Percentiles rank a stretch among this genome's conserved stretches.
Conservation (phyloP, 768 basidiomycete species). For the Boletus reticuloceps region DNA sequence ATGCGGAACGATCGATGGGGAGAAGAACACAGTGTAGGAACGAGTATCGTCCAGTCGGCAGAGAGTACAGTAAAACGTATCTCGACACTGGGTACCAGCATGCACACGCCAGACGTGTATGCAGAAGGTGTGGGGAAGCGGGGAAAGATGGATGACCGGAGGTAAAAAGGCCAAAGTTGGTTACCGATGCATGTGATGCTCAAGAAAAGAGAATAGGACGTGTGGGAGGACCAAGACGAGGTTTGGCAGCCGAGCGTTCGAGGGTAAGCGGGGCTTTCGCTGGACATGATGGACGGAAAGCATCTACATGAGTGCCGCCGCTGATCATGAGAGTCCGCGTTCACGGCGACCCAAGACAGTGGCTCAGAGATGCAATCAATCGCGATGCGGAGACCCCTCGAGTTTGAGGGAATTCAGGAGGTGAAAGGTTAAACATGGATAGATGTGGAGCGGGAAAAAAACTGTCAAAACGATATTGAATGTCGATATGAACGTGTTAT, state of each 20-base stretch:
- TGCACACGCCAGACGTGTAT: background rate
- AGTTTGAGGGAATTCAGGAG: background rate
- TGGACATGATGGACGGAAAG: background rate
- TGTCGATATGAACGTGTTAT: conserved; percentile 6
- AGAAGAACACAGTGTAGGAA: conserved; percentile 5
- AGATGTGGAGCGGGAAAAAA: conserved; percentile 13
- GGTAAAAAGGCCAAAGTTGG: conserved; percentile 3
- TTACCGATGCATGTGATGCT: background rate
- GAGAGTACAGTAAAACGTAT: background rate
- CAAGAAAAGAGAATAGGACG: conserved; percentile 1
- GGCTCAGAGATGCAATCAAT: background rate
- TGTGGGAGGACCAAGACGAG: background rate
- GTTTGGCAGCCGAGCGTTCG: background rate
- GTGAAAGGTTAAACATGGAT: conserved; percentile 4
- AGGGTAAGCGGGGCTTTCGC: background rate
- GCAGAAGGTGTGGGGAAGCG: conserved; percentile 19
- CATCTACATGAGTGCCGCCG: background rate
- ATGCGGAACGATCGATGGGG: conserved; percentile 11
- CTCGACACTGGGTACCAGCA: background rate
- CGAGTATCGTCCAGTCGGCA: conserved; percentile 9
- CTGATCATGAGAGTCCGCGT: background rate
- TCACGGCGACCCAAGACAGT: background rate
- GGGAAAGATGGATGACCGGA: conserved; percentile 15
- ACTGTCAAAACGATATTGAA: conserved; percentile 4
- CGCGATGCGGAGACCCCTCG: background rate